Percentiles rank a stretch among this genome's conserved stretches.
Conservation (phyloP, 768 basidiomycete genomes). For the Lactifluus volemus region DNA sequence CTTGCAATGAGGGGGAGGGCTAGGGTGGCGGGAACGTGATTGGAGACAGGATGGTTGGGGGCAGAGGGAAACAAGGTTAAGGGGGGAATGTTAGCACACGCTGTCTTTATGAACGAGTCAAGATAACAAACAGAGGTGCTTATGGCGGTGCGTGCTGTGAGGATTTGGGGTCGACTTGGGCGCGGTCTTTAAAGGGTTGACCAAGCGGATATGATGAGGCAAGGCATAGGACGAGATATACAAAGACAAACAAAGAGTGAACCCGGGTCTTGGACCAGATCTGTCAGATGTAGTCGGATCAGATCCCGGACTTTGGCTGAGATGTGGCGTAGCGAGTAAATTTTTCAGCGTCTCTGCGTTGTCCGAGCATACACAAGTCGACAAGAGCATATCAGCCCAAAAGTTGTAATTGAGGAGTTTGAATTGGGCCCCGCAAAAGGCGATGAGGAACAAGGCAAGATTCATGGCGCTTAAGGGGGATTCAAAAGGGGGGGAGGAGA, state of each 20-base stretch:
- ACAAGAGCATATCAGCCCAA: neutral
- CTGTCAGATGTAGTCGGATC: constrained; percentile 3
- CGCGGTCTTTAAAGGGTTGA: neutral
- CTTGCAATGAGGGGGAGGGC: neutral
- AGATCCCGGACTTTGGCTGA: neutral
- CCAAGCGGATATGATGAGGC: neutral
- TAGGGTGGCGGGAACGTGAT: neutral
- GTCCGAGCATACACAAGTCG: neutral
- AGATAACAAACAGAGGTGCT: neutral
- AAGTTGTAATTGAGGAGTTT: neutral
- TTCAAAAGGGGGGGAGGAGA: neutral
- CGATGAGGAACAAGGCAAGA: neutral
- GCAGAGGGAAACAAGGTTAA: neutral
- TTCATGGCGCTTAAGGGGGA: neutral
- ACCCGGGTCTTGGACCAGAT: neutral
- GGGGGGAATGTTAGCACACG: neutral
- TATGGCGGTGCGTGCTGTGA: constrained; percentile 11
- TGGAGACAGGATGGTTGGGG: neutral
- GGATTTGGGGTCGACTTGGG: neutral
- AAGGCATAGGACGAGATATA: constrained; percentile 1
- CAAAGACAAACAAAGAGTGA: constrained; percentile 1
- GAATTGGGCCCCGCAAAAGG: neutral
- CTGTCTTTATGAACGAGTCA: constrained; percentile 10
- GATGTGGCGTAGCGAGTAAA: constrained; percentile 3
- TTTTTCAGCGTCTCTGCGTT: neutral